Evolutionary conservation across 805 yeast species (phyloP), one percentile per base, ranked within the genome.

Genomic region (Kuraishia molischiana): DNA sequence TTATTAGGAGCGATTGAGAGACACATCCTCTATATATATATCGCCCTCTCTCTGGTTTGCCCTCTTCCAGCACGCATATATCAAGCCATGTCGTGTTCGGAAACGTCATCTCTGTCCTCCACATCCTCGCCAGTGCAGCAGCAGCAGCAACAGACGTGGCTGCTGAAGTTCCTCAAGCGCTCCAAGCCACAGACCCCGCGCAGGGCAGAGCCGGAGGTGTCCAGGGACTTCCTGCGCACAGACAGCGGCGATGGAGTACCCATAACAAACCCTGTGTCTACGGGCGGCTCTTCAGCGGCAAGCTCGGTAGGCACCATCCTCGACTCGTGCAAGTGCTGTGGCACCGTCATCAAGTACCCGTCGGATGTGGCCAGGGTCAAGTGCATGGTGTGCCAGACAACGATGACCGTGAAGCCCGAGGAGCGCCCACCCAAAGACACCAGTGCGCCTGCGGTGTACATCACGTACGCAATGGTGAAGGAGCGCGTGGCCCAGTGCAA

Each of bases 311-410:
- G 44, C 5, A 34, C 44, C 15, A 34, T 50, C 4, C 36, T 54
- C 10, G 55, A 48, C 28, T 35, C 52, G 3, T 72, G 78, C 44
- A 55, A 58, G 4, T 71, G 77, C 43, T 72, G 78, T 52, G 72
- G 71, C 1, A 61, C 70, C 0, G 40, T 59, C 13, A 46, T 71
- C 22, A 63, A 59, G 37, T 56, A 64, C 35, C 70, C 70, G 0
- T 43, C 52, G 2, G 40, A 48, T 8, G 58, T 56, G 3, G 29
- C 43, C 5, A 67, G 61, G 39, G 77, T 72, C 50, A 68, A 71
- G 40, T 84, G 95, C 50, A 63, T 77, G 0, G 63, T 74, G 3
- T 84, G 95, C 48, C 66, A 63, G 28, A 69, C 79, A 4, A 74
- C 41, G 15, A 32, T 11, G 17, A 14, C 32, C 2, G 28, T 33